Base-by-base conservation (phyloP, 352 stramenopile species). In the Aphanomyces astaci region DNA sequence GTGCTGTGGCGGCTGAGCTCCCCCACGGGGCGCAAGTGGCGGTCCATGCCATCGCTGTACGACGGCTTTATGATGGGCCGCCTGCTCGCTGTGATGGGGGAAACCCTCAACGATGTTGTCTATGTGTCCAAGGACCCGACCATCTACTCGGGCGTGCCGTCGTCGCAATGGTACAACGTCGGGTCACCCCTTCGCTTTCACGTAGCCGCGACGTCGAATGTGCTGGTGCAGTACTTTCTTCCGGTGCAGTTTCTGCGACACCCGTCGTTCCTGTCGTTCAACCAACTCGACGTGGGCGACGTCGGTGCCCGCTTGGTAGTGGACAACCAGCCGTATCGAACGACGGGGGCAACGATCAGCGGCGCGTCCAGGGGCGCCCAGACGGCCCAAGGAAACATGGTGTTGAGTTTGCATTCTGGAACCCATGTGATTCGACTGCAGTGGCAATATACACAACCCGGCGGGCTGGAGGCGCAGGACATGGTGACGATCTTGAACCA, bases 11-110 rank as follows among this genome's bases (percentile, higher is more conserved):
- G 62, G 27, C 19, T 68, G 19, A 45, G 25, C 15, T 68, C 62
- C 0, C 43, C 48, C 4, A 36, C 62, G 2, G 28, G 48, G 25
- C 62, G 62, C 5, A 27, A 0, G 10, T 68, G 62, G 62, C 19
- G 62, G 32, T 68, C 62, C 15, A 22, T 68, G 13, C 62, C 62
- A 2, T 43, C 43, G 17, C 15, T 43, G 17, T 17, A 43, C 32
- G 62, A 68, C 27, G 62, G 62, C 17, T 68, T 68, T 19, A 36
- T 60, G n/a, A 68, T 68, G 62, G 62, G 62, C 25, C 30, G 62
- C 10, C 19, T 68, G 3, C 62, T 68, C 13, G 43, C 62, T 5
- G 62, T 68, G 19, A 36, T 68, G 11, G 32, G 28, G 2, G 28
- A 68, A 45, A 19, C 60, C 4, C 19, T 30, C 36, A 56, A 36